A percentile compares a stretch with the other conserved stretches of the same genome.
These are phyloP conservation scores for Erythrophleum fordii DNA, from an alignment of 306 rosid genomes.

Conservation along the genomic window DNA sequence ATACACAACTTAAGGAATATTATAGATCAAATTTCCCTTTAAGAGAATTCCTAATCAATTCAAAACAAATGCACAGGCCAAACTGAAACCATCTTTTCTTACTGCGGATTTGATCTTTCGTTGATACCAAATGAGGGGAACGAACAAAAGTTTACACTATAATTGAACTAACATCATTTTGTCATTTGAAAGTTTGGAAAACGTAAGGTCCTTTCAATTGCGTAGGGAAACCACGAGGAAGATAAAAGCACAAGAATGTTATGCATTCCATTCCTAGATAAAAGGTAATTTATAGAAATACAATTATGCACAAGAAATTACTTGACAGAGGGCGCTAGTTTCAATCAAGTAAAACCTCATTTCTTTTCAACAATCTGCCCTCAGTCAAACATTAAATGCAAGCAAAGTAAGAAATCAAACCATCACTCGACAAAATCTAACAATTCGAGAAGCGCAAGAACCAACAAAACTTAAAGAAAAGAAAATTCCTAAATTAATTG, in stretches of 20 bases:
- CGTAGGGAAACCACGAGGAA: background rate
- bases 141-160: background rate
- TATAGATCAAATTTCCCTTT: background rate
- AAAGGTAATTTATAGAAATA: background rate
- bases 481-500: background rate
- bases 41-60: background rate
- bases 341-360: conserved; percentile 11
- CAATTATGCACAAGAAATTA: background rate
- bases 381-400: background rate
- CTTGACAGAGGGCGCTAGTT: background rate
- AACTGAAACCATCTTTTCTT: background rate
- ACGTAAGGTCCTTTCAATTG: background rate
- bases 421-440: background rate
- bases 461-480: background rate
- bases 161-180: background rate
- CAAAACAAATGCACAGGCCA: conserved; percentile 4
- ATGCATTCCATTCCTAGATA: background rate
- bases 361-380: background rate
- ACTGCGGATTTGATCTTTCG: background rate
- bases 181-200: background rate
- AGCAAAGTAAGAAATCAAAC: background rate
- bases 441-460: background rate
- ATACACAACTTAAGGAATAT: background rate
- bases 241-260: background rate
- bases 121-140: background rate